phyloP scores from a whole-genome alignment of 176 grass and related monocot genomes.

The Bolboschoenus planiculmis region DNA sequence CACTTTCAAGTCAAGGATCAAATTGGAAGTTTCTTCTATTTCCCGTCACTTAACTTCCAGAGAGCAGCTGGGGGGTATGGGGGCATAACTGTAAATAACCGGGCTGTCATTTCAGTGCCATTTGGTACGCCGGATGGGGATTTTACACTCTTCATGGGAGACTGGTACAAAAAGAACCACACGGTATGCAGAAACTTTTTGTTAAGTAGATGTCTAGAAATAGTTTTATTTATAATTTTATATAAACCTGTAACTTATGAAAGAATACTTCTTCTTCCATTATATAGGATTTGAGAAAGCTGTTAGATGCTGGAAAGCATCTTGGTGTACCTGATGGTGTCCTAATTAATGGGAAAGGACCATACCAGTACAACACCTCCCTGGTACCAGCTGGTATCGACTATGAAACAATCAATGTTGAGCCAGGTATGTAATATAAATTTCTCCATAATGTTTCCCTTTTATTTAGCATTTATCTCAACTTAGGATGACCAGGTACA shows the following conservation, averaged over 20 bases:
- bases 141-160: conserved; percentile 71
- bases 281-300: conserved; percentile 59
- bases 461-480: not conserved
- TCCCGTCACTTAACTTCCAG: conserved; percentile 74
- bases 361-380: conserved; percentile 73
- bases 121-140: conserved; percentile 66
- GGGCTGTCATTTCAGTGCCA: conserved; percentile 60
- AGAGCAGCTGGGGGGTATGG: conserved; percentile 66
- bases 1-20: conserved; percentile 96
- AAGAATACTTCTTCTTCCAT: not conserved
- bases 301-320: conserved; percentile 67
- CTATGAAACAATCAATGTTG: conserved; percentile 76
- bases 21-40: conserved; percentile 98
- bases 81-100: conserved; percentile 78
- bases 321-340: conserved; percentile 80
- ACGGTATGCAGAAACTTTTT: conserved; percentile 11
- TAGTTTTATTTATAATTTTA: not conserved
- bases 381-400: conserved; percentile 65
- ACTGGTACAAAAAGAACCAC: conserved; percentile 96
- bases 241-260: not conserved
- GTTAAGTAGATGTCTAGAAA: not conserved
- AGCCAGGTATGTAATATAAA: conserved; percentile 48
- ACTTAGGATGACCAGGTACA: not conserved
- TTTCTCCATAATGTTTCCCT: not conserved
- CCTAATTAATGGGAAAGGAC: conserved; percentile 89